Conservation (phyloP, 2,329 filamentous ascomycete species). For the Coniochaeta hoffmannii region DNA sequence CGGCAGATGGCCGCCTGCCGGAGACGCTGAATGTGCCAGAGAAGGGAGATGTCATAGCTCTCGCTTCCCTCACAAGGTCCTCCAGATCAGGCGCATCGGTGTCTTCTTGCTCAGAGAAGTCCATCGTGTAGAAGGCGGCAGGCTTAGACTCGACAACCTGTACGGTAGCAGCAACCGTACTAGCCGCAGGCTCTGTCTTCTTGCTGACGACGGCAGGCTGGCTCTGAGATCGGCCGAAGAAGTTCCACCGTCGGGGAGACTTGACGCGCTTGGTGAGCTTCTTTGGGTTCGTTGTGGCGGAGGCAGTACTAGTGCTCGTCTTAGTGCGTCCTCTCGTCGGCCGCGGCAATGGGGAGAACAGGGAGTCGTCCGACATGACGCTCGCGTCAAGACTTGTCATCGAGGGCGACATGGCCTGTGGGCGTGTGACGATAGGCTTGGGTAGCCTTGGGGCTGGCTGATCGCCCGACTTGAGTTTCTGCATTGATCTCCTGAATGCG, state of each 20-base stretch:
- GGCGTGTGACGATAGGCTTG: constrained; percentile 41
- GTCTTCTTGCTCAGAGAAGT: constrained; percentile 47
- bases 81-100: constrained; percentile 31
- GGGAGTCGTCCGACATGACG: constrained; percentile 50
- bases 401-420: constrained; percentile 33
- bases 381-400: constrained; percentile 51
- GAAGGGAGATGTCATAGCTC: constrained; percentile 20
- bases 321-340: constrained; percentile 21
- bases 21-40: neutral
- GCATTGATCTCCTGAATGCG: constrained; percentile 47
- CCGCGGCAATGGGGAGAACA: constrained; percentile 27
- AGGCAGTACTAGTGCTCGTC: constrained; percentile 5
- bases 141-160: constrained; percentile 42
- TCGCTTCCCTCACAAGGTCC: constrained; percentile 43
- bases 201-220: constrained; percentile 27
- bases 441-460: constrained; percentile 38
- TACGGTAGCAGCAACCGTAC: constrained; percentile 38
- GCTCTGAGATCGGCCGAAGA: constrained; percentile 50
- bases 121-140: constrained; percentile 54
- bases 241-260: constrained; percentile 55
- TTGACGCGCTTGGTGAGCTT: constrained; percentile 48
- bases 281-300: constrained; percentile 30
- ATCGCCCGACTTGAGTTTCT: constrained; percentile 39
- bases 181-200: constrained; percentile 26
- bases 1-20: neutral